Conservation (phyloP, 1,284 basidiomycete species). For the Cutaneotrichosporon dermatis region DNA sequence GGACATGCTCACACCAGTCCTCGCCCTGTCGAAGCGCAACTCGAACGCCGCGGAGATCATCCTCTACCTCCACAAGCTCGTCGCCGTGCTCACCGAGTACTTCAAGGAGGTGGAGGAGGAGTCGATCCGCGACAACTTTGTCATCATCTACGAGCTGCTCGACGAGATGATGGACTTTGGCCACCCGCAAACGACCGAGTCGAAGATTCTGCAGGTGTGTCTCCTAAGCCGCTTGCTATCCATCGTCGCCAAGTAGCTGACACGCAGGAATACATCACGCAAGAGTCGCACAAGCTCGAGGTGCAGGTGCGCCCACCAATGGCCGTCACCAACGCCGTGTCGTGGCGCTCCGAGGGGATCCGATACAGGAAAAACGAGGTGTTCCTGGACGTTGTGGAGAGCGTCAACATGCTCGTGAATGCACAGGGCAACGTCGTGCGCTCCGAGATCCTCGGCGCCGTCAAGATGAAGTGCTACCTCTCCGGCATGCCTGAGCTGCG, state of each 20-base stretch:
- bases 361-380: slow-evolving; percentile 99
- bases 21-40: slow-evolving; percentile 93
- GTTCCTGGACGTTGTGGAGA: slow-evolving; percentile 97
- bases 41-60: slow-evolving; percentile 94
- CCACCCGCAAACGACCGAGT: slow-evolving; percentile 97
- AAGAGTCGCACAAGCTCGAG: slow-evolving; percentile 97
- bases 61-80: slow-evolving; percentile 89
- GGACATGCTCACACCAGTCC: slow-evolving; percentile 56
- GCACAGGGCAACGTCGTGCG: slow-evolving; percentile 95
- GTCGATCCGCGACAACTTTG: slow-evolving; percentile 97
- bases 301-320: slow-evolving; percentile 93
- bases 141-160: slow-evolving; percentile 94
- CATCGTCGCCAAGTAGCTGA: slow-evolving; percentile 59
- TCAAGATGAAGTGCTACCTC: slow-evolving; percentile 99
- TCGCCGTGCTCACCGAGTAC: slow-evolving; percentile 79
- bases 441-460: slow-evolving; percentile 92
- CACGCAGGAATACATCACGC: slow-evolving; percentile 87
- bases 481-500: slow-evolving; percentile 98
- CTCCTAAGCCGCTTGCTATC: slow-evolving; percentile 42
- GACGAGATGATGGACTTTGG: slow-evolving; percentile 99
- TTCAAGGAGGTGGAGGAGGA: slow-evolving; percentile 99
- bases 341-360: slow-evolving; percentile 97
- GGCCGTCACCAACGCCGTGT: slow-evolving; percentile 97
- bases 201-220: slow-evolving; percentile 74
- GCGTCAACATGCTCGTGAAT: slow-evolving; percentile 94